These are phyloP conservation scores for Volvox africanus DNA, from an alignment of 139 green algal species.

Conservation along the genomic window DNA sequence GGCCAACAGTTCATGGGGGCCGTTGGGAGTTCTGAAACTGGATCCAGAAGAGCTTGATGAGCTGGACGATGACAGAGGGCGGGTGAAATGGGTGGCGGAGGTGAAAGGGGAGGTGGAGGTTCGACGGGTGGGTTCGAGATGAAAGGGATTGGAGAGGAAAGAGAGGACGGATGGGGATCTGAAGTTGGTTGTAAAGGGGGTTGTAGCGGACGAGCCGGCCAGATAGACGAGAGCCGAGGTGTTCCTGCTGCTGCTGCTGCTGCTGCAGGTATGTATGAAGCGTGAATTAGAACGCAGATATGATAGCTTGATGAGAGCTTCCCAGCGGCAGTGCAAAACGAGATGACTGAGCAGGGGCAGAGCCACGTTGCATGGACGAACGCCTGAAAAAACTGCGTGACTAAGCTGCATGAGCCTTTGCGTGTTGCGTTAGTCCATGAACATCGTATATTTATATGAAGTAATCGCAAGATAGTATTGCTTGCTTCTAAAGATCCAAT, in stretches of 20 bases:
- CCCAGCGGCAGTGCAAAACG: neutral
- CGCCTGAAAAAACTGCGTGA: neutral
- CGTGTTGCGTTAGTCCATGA: too few species aligned
- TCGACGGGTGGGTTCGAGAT: neutral
- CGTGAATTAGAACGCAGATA: neutral
- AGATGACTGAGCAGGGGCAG: neutral
- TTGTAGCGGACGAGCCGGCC: neutral
- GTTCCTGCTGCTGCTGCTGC: neutral
- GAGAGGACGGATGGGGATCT: neutral
- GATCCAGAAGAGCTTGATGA: neutral
- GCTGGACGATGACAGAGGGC: neutral
- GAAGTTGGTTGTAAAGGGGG: neutral
- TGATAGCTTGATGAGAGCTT: neutral
- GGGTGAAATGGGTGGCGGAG: neutral
- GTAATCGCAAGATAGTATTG: too few species aligned
- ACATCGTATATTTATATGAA: too few species aligned
- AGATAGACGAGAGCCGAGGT: neutral
- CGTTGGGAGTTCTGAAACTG: neutral
- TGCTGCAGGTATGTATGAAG: neutral
- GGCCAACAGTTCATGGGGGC: constrained; percentile 1
- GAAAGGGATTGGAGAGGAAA: neutral
- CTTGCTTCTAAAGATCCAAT: too few species aligned
- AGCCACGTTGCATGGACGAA: neutral
- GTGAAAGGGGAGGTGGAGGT: neutral
- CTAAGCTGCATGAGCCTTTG: neutral